Conservation (phyloP, 371 early-diverging fungal genomes). For the Apophysomyces ossiformis region DNA sequence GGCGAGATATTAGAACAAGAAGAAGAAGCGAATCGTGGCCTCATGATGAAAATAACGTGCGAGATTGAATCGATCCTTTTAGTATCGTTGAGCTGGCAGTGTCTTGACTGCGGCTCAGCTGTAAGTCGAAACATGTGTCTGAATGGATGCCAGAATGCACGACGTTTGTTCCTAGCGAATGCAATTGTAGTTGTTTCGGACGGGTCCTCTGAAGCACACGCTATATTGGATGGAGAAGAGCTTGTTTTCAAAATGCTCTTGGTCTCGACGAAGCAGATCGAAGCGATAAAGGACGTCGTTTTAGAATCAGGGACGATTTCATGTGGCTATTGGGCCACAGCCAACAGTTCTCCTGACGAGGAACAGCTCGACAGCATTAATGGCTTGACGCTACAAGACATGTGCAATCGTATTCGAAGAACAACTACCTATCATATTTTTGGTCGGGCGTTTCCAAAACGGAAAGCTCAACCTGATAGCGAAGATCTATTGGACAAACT, state of each 20-base stretch:
- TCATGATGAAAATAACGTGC: constrained; percentile 5
- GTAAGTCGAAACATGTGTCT: constrained; percentile 26
- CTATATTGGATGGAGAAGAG: constrained; percentile 35
- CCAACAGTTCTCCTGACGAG: background rate
- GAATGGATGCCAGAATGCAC: constrained; percentile 24
- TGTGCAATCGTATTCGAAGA: background rate
- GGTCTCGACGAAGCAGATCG: constrained; percentile 14
- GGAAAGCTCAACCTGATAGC: background rate
- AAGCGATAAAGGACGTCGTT: constrained; percentile 21
- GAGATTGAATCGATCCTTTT: background rate
- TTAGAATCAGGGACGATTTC: constrained; percentile 22
- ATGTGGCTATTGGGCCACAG: constrained; percentile 6
- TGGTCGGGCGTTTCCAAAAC: background rate
- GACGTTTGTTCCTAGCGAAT: constrained; percentile 23
- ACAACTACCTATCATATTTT: background rate
- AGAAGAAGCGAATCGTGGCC: background rate
- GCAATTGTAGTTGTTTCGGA: constrained; percentile 28
- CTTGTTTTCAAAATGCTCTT: constrained; percentile 28
- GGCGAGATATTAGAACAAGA: background rate
- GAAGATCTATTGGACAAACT: background rate
- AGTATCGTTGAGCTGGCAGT: constrained; percentile 27
- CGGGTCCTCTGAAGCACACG: constrained; percentile 27
- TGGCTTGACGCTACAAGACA: constrained; percentile 9
- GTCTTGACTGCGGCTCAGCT: constrained; percentile 27
- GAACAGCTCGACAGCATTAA: background rate